Conservation (phyloP, 2,329 filamentous ascomycete genomes). For the Amesomyces nigricolor region DNA sequence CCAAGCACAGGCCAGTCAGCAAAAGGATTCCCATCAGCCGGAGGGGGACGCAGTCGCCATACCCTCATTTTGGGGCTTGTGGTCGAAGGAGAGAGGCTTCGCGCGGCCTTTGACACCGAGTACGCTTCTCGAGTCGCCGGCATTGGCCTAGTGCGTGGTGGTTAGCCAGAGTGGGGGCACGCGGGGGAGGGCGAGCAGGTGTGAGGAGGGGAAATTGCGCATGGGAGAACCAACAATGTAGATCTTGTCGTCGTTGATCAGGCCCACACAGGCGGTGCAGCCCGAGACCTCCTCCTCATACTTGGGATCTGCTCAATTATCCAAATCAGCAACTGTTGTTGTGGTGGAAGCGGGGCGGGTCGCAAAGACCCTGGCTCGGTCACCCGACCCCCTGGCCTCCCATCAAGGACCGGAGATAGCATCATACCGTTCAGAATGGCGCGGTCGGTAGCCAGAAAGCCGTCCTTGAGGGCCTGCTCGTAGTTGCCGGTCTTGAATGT, state of each 20-base stretch:
- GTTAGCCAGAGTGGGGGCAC: constrained; percentile 21
- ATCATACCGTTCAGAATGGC: constrained; percentile 86
- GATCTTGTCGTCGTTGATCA: constrained; percentile 87
- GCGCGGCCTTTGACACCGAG: constrained; percentile 94
- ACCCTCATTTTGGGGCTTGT: constrained; percentile 99
- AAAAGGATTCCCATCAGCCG: background rate
- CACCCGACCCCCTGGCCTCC: constrained; percentile 4
- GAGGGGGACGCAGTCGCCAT: constrained; percentile 25
- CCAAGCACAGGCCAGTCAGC: constrained; percentile 16
- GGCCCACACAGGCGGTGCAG: constrained; percentile 87
- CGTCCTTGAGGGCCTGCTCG: constrained; percentile 93
- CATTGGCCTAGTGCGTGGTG: constrained; percentile 67
- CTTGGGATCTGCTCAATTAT: constrained; percentile 65
- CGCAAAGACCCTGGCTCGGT: constrained; percentile 2
- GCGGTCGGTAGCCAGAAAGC: constrained; percentile 90
- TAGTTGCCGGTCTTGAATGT: constrained; percentile 87
- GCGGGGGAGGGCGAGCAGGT: constrained; percentile 1
- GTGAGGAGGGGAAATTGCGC: background rate
- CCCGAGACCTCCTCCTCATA: constrained; percentile 98
- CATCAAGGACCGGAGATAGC: constrained; percentile 24
- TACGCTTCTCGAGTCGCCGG: constrained; percentile 91
- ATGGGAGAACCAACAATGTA: constrained; percentile 69
- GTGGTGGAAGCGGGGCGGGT: constrained; percentile 2
- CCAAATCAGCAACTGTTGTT: constrained; percentile 16
- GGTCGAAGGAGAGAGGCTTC: constrained; percentile 97